These are phyloP conservation scores for Acanthamoeba culbertsoni DNA, from an alignment of 208 protist species.

Conservation along the genomic window DNA sequence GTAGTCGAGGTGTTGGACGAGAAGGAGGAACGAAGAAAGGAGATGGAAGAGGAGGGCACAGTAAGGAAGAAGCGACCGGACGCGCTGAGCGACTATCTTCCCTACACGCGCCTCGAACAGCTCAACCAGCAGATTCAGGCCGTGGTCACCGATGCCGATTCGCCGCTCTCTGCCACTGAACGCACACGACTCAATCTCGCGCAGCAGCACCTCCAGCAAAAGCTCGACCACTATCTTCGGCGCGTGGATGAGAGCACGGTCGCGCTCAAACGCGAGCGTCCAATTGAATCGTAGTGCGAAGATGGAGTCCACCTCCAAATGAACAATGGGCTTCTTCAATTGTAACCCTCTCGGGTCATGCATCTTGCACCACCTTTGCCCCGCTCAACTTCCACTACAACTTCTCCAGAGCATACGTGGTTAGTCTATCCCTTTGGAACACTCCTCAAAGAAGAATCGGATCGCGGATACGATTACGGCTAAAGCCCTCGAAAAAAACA, in stretches of 20 bases:
- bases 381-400: too few relatives aligned
- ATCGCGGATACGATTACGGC: too few relatives aligned
- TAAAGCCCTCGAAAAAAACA: too few relatives aligned
- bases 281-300: neutral
- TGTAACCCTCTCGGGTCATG: too few relatives aligned
- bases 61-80: neutral
- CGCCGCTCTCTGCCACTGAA: neutral
- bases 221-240: neutral
- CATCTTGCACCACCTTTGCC: too few relatives aligned
- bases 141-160: neutral
- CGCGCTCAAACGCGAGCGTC: neutral
- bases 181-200: neutral
- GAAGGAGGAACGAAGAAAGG: neutral
- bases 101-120: slow-evolving; percentile 15
- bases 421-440: too few relatives aligned
- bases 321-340: too few relatives aligned
- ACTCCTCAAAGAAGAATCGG: too few relatives aligned
- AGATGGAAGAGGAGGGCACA: neutral
- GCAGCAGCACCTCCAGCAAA: neutral
- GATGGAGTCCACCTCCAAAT: too few relatives aligned
- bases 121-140: slow-evolving; percentile 42
- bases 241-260: neutral
- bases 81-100: neutral
- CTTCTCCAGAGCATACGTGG: too few relatives aligned
- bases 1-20: slow-evolving; percentile 39